phyloP scores from a whole-genome alignment of 2,329 filamentous ascomycete genomes.

The Aspergillus novofumigatus region DNA sequence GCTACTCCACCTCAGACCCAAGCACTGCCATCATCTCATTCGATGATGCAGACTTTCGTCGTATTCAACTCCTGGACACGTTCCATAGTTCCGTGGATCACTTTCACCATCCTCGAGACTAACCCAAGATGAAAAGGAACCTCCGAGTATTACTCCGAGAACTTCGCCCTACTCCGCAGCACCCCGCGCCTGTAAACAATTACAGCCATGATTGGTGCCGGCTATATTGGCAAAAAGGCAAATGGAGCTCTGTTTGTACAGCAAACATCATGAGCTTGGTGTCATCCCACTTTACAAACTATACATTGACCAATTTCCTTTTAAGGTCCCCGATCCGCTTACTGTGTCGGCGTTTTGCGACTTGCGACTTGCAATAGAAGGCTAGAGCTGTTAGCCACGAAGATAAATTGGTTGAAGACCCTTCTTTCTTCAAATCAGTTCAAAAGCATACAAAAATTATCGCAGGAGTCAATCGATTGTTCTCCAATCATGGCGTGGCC shows the following conservation, averaged over 20 bases:
- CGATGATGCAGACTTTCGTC: background rate
- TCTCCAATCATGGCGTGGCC: slow-evolving; percentile 15
- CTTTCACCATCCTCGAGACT: background rate
- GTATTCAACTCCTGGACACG: background rate
- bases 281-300: background rate
- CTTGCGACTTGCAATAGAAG: background rate
- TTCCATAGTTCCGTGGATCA: background rate
- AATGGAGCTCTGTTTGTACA: background rate
- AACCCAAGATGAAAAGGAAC: slow-evolving; percentile 4
- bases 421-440: background rate
- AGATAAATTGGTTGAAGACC: slow-evolving; percentile 3
- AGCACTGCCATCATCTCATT: too few relatives aligned
- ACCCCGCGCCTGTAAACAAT: background rate
- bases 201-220: slow-evolving; percentile 1
- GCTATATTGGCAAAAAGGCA: background rate
- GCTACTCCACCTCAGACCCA: too few relatives aligned
- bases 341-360: background rate
- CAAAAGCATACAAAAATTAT: background rate
- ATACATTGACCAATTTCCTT: background rate
- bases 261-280: background rate
- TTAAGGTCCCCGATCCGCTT: background rate
- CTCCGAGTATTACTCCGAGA: slow-evolving; percentile 21
- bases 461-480: background rate
- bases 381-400: background rate
- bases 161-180: background rate